Conservation (phyloP, 1,284 basidiomycete genomes). For the Ustilago shanxiensis region DNA sequence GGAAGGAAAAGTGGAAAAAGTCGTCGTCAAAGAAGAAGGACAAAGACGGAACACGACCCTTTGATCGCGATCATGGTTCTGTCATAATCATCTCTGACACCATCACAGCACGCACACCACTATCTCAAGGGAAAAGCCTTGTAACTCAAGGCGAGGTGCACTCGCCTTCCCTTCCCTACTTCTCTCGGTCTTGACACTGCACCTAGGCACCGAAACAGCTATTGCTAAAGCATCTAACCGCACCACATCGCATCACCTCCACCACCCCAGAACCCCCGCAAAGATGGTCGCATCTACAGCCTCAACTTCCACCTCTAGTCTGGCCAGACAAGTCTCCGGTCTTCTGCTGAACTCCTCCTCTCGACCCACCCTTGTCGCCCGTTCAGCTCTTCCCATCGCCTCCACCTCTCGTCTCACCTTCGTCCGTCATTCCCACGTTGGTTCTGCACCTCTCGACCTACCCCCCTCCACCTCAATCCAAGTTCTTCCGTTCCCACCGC, state of each 20-base stretch:
- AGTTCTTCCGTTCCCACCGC: slow-evolving; percentile 62
- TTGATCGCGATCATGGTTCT: no score
- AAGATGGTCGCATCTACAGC: slow-evolving; percentile 34
- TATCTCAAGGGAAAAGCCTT: no score
- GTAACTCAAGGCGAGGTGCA: no score
- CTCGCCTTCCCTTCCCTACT: not conserved
- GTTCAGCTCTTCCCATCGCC: slow-evolving; percentile 72
- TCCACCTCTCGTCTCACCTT: not conserved
- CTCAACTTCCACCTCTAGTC: slow-evolving; percentile 26
- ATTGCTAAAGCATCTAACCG: no score
- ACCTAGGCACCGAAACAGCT: no score
- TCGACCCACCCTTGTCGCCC: slow-evolving; percentile 72
- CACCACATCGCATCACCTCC: no score
- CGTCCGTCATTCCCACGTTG: slow-evolving; percentile 62
- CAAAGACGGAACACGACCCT: no score
- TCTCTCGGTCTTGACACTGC: not conserved
- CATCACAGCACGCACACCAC: no score
- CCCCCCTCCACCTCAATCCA: slow-evolving; percentile 49
- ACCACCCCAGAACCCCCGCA: no score
- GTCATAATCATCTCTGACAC: no score
- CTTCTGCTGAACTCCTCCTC: slow-evolving; percentile 13
- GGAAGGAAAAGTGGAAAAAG: not conserved
- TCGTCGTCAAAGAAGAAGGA: no score
- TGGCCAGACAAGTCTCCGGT: slow-evolving; percentile 27
- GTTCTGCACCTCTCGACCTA: slow-evolving; percentile 58